phyloP scores from a whole-genome alignment of 2,329 filamentous ascomycete species.

The Apiospora arundinis region DNA sequence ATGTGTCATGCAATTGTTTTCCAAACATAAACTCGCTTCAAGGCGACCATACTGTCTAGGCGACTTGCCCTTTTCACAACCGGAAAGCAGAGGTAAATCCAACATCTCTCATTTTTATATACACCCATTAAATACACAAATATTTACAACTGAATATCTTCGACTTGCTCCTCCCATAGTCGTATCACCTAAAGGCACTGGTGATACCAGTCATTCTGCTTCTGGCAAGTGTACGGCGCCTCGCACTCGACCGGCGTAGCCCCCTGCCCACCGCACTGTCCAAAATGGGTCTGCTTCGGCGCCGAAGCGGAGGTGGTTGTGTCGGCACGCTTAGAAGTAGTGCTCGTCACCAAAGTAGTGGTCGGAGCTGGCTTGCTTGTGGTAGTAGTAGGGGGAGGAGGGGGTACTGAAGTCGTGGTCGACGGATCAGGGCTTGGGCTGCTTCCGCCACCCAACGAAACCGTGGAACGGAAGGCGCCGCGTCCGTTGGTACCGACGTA shows the following conservation, averaged over 20 bases:
- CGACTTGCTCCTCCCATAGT: no score
- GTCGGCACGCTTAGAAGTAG: conserved; percentile 1
- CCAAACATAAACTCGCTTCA: no score
- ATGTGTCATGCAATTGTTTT: no score
- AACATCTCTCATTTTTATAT: no score
- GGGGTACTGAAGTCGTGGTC: neutral
- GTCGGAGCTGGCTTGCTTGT: neutral
- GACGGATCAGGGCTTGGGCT: neutral
- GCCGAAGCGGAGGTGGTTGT: conserved; percentile 15
- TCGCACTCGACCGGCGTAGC: conserved; percentile 29
- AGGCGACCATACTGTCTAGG: no score
- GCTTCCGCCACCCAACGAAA: conserved; percentile 29
- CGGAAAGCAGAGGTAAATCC: no score
- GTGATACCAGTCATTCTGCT: conserved; percentile 30
- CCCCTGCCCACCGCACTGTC: conserved; percentile 31
- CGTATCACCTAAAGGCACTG: conserved; percentile 28
- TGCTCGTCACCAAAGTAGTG: conserved; percentile 8
- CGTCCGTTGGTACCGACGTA: conserved; percentile 59
- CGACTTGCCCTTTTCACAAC: no score
- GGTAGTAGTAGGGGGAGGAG: conserved; percentile 13
- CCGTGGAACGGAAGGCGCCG: conserved; percentile 49
- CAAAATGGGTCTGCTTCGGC: conserved; percentile 19
- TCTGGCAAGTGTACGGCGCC: conserved; percentile 29
- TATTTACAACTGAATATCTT: no score
- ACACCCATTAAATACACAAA: no score